Percentiles rank a stretch among this genome's conserved stretches.
These are phyloP conservation scores for Alnus rubra DNA, from an alignment of 306 rosid species.

Conservation along the genomic window DNA sequence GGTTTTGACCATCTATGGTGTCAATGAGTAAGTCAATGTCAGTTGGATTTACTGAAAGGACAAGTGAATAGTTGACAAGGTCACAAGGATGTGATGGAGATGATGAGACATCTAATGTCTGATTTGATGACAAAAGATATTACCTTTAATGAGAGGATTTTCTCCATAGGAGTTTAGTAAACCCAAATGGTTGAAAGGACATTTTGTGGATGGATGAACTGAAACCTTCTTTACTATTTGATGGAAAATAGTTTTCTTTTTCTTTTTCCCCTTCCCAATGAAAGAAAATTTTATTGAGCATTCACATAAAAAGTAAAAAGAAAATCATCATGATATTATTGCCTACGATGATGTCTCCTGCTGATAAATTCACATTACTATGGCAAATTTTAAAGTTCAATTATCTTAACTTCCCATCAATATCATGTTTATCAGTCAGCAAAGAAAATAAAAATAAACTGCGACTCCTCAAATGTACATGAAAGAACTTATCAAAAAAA, in stretches of 20 bases:
- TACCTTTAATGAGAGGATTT: background rate
- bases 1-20: background rate
- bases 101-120: background rate
- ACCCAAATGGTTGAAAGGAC: background rate
- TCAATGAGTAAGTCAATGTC: background rate
- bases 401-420: background rate
- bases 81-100: background rate
- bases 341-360: background rate
- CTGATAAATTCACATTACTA: background rate
- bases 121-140: background rate
- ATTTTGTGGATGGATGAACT: background rate
- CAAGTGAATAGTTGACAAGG: background rate
- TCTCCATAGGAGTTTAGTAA: background rate
- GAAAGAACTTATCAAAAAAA: too few species aligned
- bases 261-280: background rate
- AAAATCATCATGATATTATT: background rate
- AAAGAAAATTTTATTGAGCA: background rate
- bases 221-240: background rate
- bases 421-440: background rate
- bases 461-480: background rate
- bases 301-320: background rate
- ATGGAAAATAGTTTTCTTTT: background rate
- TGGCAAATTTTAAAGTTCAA: background rate
- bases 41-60: background rate
- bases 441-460: background rate